Evolutionary conservation across 768 basidiomycete genomes (phyloP).

Genomic region (Suillus fuscotomentosus): DNA sequence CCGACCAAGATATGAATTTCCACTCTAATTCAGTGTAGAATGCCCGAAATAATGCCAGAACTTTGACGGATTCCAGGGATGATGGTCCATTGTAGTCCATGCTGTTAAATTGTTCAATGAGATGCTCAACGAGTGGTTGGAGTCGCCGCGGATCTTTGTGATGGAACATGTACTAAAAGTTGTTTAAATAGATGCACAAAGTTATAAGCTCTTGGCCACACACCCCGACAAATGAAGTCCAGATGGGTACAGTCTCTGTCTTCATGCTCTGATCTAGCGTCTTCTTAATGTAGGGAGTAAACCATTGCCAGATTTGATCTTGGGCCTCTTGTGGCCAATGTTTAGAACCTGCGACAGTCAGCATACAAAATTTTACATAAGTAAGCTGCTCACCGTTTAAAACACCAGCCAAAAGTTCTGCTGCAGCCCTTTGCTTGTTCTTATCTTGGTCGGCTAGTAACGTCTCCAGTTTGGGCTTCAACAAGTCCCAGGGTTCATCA

Average conservation of each 20-base stretch:
- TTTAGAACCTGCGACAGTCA: slow-evolving; percentile 59
- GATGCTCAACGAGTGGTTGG: slow-evolving; percentile 74
- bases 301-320: slow-evolving; percentile 76
- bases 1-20: slow-evolving; percentile 79
- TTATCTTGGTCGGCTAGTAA: slow-evolving; percentile 71
- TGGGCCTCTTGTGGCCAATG: slow-evolving; percentile 83
- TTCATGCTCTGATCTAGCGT: slow-evolving; percentile 73
- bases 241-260: slow-evolving; percentile 76
- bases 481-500: slow-evolving; percentile 50
- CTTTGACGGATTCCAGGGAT: slow-evolving; percentile 76
- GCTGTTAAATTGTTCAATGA: slow-evolving; percentile 59
- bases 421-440: slow-evolving; percentile 86
- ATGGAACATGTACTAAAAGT: slow-evolving; percentile 67
- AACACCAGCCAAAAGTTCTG: slow-evolving; percentile 79
- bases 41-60: slow-evolving; percentile 63
- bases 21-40: slow-evolving; percentile 75
- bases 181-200: slow-evolving; percentile 4
- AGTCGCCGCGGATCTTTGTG: slow-evolving; percentile 81
- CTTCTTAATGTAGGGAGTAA: slow-evolving; percentile 60
- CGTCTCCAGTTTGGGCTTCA: slow-evolving; percentile 60
- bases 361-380: neutral
- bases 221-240: slow-evolving; percentile 80
- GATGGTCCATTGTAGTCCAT: slow-evolving; percentile 82
- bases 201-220: slow-evolving; percentile 7
- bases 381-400: slow-evolving; percentile 45